Evolutionary conservation across 2,329 filamentous ascomycete species (phyloP).

Genomic region (Colletotrichum lentis): DNA sequence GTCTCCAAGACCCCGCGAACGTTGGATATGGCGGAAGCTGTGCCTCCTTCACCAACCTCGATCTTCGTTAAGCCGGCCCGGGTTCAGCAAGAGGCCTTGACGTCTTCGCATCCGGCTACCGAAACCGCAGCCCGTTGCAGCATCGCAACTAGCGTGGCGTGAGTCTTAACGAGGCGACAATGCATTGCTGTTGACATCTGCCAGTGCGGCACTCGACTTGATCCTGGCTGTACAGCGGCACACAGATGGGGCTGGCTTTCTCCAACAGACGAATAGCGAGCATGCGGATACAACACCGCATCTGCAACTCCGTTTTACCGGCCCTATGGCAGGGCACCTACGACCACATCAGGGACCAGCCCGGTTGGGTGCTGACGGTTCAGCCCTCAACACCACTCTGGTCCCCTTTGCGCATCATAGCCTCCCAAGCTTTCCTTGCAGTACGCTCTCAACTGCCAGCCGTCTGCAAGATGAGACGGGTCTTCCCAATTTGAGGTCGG

Average conservation of each 20-base stretch:
- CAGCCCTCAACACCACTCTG: slow-evolving; percentile 38
- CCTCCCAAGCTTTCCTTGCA: slow-evolving; percentile 2
- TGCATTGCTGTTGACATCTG: background rate
- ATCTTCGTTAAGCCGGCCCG: background rate
- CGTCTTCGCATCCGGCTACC: background rate
- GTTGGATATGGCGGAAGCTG: slow-evolving; percentile 7
- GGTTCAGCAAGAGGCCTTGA: background rate
- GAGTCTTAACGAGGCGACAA: background rate
- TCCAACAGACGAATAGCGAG: slow-evolving; percentile 1
- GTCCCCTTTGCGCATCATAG: background rate
- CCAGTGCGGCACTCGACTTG: background rate
- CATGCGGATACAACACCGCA: slow-evolving; percentile 25
- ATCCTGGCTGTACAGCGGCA: background rate
- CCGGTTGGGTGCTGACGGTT: slow-evolving; percentile 30
- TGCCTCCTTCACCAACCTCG: slow-evolving; percentile 11
- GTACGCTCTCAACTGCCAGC: background rate
- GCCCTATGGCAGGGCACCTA: slow-evolving; percentile 44
- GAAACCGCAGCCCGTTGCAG: background rate
- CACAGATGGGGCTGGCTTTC: background rate
- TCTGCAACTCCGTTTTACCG: slow-evolving; percentile 44
- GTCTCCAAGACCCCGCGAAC: background rate
- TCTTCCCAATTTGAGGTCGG: background rate
- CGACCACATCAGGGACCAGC: slow-evolving; percentile 44
- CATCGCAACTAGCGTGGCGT: background rate
- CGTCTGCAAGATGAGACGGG: background rate